Conservation (phyloP, 768 basidiomycete genomes). For the Auricularia sp. region DNA sequence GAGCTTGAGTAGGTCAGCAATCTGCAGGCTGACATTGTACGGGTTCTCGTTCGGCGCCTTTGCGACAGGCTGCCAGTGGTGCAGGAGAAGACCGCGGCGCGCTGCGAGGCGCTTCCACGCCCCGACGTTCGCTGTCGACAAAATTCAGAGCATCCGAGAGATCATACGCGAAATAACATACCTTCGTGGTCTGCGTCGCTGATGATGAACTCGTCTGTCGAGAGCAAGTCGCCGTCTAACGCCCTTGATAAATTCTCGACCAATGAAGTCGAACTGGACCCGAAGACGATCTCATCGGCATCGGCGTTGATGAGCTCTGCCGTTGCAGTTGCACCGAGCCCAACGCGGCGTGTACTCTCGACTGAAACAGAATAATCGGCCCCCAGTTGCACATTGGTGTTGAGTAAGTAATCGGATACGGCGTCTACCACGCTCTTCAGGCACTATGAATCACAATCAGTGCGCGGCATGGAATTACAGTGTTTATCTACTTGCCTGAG, state of each 20-base stretch:
- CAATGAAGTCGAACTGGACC: slow-evolving; percentile 56
- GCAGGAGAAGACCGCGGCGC: slow-evolving; percentile 42
- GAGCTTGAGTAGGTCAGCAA: slow-evolving; percentile 50
- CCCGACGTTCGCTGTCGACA: slow-evolving; percentile 51
- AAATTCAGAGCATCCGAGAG: background rate
- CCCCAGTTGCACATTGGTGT: slow-evolving; percentile 67
- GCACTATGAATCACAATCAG: slow-evolving; percentile 13
- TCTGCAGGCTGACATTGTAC: slow-evolving; percentile 48
- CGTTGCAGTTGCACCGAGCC: slow-evolving; percentile 40
- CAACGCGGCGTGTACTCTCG: slow-evolving; percentile 41
- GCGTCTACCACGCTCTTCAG: slow-evolving; percentile 44
- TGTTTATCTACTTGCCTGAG: slow-evolving; percentile 30
- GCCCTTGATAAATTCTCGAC: slow-evolving; percentile 60
- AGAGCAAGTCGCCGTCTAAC: slow-evolving; percentile 42
- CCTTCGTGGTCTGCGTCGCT: slow-evolving; percentile 61
- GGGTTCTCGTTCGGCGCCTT: slow-evolving; percentile 38
- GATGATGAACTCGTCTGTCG: slow-evolving; percentile 68
- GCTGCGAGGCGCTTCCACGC: slow-evolving; percentile 69
- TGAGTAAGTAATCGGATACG: slow-evolving; percentile 56
- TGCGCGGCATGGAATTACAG: background rate
- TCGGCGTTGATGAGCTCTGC: slow-evolving; percentile 54
- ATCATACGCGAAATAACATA: background rate
- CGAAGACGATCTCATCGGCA: slow-evolving; percentile 59
- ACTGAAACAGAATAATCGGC: slow-evolving; percentile 57
- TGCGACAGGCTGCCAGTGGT: slow-evolving; percentile 44